Conservation (phyloP, 2,329 filamentous ascomycete genomes). For the Diaporthe citri region DNA sequence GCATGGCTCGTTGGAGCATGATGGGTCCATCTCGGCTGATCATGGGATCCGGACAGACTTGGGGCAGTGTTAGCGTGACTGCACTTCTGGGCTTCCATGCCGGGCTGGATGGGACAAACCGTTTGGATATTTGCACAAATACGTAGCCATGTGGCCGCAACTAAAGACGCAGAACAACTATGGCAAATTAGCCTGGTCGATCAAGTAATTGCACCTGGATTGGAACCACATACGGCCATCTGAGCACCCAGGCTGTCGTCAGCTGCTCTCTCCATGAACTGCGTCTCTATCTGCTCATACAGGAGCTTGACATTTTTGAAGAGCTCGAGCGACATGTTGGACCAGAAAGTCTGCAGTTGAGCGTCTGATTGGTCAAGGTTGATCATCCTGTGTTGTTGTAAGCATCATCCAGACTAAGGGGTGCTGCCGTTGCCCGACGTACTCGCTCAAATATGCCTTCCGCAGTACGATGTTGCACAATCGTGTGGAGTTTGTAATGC, state of each 20-base stretch:
- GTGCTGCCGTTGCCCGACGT: conserved; percentile 41
- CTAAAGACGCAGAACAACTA: conserved; percentile 66
- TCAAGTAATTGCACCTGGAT: too few species aligned
- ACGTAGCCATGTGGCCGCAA: conserved; percentile 66
- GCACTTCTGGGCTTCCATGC: not conserved
- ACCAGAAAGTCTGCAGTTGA: conserved; percentile 55
- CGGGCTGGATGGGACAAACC: conserved; percentile 51
- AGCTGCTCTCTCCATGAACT: conserved; percentile 59
- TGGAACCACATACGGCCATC: conserved; percentile 57
- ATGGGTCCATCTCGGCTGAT: conserved; percentile 56
- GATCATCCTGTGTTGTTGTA: conserved; percentile 54
- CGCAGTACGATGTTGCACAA: conserved; percentile 69
- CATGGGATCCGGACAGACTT: conserved; percentile 57
- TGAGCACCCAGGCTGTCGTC: conserved; percentile 66
- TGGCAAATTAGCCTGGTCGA: not conserved
- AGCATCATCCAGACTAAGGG: not conserved
- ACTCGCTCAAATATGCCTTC: conserved; percentile 67
- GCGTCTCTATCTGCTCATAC: conserved; percentile 64
- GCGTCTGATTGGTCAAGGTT: conserved; percentile 55
- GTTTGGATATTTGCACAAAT: conserved; percentile 64
- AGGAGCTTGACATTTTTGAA: conserved; percentile 62
- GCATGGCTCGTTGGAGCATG: conserved; percentile 61
- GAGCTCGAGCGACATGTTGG: conserved; percentile 59
- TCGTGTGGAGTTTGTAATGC: conserved; percentile 66
- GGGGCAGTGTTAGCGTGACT: conserved; percentile 32